Evolutionary conservation across 305 asterid species (phyloP).

Genomic region (Fraxinus sp.): DNA sequence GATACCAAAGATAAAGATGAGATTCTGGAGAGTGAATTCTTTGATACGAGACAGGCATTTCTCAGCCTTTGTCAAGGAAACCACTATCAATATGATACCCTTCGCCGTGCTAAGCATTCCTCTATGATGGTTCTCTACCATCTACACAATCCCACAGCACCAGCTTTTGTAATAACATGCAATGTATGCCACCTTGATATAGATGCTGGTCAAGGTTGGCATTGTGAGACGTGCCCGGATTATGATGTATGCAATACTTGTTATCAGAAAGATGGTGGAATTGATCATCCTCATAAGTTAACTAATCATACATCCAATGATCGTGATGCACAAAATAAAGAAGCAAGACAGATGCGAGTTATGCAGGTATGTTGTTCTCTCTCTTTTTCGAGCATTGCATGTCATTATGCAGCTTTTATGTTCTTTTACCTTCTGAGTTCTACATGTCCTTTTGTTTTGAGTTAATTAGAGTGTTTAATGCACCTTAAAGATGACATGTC

Average conservation of each 20-base stretch:
- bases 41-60: slow-evolving; percentile 96
- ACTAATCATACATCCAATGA: slow-evolving; percentile 75
- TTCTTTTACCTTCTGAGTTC: background rate
- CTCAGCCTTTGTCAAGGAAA: slow-evolving; percentile 95
- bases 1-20: slow-evolving; percentile 82
- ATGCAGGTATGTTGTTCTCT: slow-evolving; percentile 52
- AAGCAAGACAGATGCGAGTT: slow-evolving; percentile 86
- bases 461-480: background rate
- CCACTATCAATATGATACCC: slow-evolving; percentile 94
- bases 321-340: slow-evolving; percentile 88
- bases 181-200: slow-evolving; percentile 67
- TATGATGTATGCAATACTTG: slow-evolving; percentile 89
- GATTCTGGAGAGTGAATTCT: slow-evolving; percentile 91
- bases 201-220: slow-evolving; percentile 98
- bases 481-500: background rate
- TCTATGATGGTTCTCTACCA: slow-evolving; percentile 98
- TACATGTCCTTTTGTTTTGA: background rate
- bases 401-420: background rate
- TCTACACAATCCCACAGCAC: slow-evolving; percentile 98
- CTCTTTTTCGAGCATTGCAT: slow-evolving; percentile 8
- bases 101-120: slow-evolving; percentile 95
- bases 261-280: slow-evolving; percentile 76
- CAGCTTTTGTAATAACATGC: slow-evolving; percentile 81
- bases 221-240: slow-evolving; percentile 92
- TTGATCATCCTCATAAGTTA: slow-evolving; percentile 82